Evolutionary conservation across 2,329 filamentous ascomycete genomes (phyloP).

Genomic region (Exophiala aquamarina): DNA sequence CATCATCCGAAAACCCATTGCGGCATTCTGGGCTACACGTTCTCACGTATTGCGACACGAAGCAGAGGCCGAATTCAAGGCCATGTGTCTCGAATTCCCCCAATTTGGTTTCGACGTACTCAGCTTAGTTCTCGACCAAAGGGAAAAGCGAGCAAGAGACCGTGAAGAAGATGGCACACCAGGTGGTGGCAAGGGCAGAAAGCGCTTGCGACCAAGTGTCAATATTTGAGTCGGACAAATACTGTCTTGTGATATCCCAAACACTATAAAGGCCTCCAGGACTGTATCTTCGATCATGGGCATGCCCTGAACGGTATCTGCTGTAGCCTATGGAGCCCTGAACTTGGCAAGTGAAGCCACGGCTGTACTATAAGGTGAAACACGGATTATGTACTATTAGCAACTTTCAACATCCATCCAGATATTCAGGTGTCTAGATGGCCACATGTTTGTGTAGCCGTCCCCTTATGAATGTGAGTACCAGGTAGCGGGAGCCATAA

Average conservation of each 20-base stretch:
- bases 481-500: too few species aligned
- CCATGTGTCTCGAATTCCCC: conserved; percentile 82
- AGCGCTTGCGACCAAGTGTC: conserved; percentile 34
- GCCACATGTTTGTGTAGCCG: too few species aligned
- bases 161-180: conserved; percentile 35
- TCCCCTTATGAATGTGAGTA: too few species aligned
- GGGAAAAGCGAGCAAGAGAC: conserved; percentile 42
- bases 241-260: not conserved
- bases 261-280: too few species aligned
- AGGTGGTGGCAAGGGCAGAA: conserved; percentile 36
- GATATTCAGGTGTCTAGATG: not conserved
- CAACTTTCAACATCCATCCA: not conserved
- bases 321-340: too few species aligned
- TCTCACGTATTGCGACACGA: conserved; percentile 80
- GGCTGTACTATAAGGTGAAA: too few species aligned
- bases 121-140: conserved; percentile 52
- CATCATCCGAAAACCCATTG: conserved; percentile 76
- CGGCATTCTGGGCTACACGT: conserved; percentile 84
- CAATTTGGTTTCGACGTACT: conserved; percentile 93
- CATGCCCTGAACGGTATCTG: too few species aligned
- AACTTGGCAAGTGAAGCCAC: too few species aligned
- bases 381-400: not conserved
- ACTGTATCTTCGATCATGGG: too few species aligned
- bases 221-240: conserved; percentile 19
- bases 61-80: conserved; percentile 80